Evolutionary conservation across 2,329 filamentous ascomycete species (phyloP), one percentile per base, ranked within the genome.

Genomic region (Neonectria sp.): DNA sequence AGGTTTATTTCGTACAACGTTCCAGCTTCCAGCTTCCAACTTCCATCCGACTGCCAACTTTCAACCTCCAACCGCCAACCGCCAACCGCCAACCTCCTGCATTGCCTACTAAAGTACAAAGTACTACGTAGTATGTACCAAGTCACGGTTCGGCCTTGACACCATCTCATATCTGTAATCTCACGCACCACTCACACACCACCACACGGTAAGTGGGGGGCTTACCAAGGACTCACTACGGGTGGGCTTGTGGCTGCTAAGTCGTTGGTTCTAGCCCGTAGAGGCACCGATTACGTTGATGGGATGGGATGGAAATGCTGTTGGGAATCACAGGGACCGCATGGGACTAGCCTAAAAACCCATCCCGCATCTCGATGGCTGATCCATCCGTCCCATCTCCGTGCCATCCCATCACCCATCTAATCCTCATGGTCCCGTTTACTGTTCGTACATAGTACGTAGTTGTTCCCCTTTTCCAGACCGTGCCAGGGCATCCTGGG

Each of bases 181-280:
- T 29, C 53, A 63, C 61, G 13, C 33, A 53, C n/a, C 55, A 46
- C 27, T 13, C 55, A n/a, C 60, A 33, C 53, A 31, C 48, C 55
- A 63, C 56, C 46, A 46, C 55, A 33, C 61, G 55, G 61, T 46
- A 63, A 53, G 53, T 63, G 46, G 61, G 61, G 61, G 61, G 61
- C 33, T 45, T 52, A 46, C 37, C 29, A 46, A 58, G 21, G 25
- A 37, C 43, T 52, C 24, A 17, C 43, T 37, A 51, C 27, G n/a
- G 29, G 37, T 49, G 13, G 46, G 11, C 29, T 58, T 37, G 60
- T 53, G 45, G 55, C 53, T 58, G 31, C 43, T 27, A 55, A 53
- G 37, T 55, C 40, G 60, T 55, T 55, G 31, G 56, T 43, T 60
- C 49, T 45, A 11, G n/a, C n/a, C 40, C 40, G n/a, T 45, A 9